Evolutionary conservation across 2,329 filamentous ascomycete species (phyloP).

Genomic region (Pleoardoris graminearum): DNA sequence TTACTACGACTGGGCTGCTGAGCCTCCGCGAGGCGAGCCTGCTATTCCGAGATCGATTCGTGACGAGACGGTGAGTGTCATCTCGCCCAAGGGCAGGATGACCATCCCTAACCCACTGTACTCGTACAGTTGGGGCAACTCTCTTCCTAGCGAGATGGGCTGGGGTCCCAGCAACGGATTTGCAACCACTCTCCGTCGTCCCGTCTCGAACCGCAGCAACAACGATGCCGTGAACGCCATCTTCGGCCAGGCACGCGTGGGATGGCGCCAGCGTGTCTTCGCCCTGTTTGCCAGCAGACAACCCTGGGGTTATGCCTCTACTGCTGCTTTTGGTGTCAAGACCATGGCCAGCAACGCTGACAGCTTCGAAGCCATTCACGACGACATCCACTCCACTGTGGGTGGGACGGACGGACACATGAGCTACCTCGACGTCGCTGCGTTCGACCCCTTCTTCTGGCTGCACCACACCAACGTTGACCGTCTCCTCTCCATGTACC

Average conservation of each 20-base stretch:
- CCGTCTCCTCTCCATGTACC: constrained; percentile 72
- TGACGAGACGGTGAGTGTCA: constrained; percentile 49
- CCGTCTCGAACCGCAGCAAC: constrained; percentile 41
- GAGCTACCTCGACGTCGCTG: constrained; percentile 72
- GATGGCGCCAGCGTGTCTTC: constrained; percentile 43
- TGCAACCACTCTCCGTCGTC: constrained; percentile 38
- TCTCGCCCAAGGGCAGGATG: constrained; percentile 45
- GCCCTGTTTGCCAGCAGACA: constrained; percentile 40
- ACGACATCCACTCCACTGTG: constrained; percentile 39
- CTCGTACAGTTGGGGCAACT: constrained; percentile 50
- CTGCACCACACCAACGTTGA: constrained; percentile 47
- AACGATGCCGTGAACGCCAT: constrained; percentile 42
- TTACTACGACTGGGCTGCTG: constrained; percentile 55
- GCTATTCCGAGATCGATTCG: constrained; percentile 43
- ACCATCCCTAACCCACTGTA: constrained; percentile 53
- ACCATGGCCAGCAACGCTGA: constrained; percentile 35
- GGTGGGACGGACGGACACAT: constrained; percentile 65
- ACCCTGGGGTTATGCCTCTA: constrained; percentile 35
- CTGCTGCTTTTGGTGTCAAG: constrained; percentile 36
- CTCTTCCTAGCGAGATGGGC: constrained; percentile 59
- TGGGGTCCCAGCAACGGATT: constrained; percentile 40
- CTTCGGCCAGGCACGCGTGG: constrained; percentile 33
- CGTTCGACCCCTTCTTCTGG: constrained; percentile 71
- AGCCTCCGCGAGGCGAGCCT: constrained; percentile 34
- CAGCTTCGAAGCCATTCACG: constrained; percentile 45